Base-by-base conservation (phyloP, 2,329 filamentous ascomycete genomes). In the Claviceps paspali region DNA sequence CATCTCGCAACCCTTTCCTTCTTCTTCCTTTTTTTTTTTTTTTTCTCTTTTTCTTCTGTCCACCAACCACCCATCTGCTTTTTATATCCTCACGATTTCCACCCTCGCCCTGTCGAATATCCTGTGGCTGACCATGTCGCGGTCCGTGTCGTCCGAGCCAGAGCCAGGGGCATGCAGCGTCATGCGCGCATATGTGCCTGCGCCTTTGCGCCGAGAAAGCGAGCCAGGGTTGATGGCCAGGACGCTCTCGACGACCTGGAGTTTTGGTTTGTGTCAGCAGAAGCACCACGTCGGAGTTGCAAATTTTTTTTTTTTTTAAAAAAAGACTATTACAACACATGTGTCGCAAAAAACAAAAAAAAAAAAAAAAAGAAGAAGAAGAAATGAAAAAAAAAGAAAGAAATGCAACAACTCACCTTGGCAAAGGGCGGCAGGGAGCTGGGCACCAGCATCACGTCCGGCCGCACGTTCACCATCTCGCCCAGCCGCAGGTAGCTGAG, bases 171-270 rank as follows among this genome's bases (percentile, higher is more conserved):
- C 76, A 44, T 82, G 70, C 6, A 96, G 61, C 15, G 74, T 74
- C 67, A 98, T 71, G 35, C 79, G 76, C 1, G 85, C 83, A 55
- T 81, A 96, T 1, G 86, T 94, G 5, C 91, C 91, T 0, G 87
- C 70, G 1, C 79, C 86, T 41, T 76, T 78, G 39, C 82, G 76
- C 60, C 93, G 95, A 12, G 85, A 91, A 24, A 94, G 62, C 35
- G 76, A 79, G 5, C 91, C 88, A 0, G 91, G 88, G 55, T 98
- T 98, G 51, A 98, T 80, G 10, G 86, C 76, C 6, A 96, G 60
- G 0, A 95, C 86, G 47, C 80, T 84, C 51, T 95, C 84, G 9
- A 96, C 78, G 29, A 95, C 85, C 86, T 94, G 24, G 10, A 21
- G n/a, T n/a, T n/a, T n/a, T n/a, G n/a, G n/a, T n/a, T n/a, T n/a